These are phyloP conservation scores for Prunus armeniaca DNA, from an alignment of 306 rosid genomes.

Conservation along the genomic window DNA sequence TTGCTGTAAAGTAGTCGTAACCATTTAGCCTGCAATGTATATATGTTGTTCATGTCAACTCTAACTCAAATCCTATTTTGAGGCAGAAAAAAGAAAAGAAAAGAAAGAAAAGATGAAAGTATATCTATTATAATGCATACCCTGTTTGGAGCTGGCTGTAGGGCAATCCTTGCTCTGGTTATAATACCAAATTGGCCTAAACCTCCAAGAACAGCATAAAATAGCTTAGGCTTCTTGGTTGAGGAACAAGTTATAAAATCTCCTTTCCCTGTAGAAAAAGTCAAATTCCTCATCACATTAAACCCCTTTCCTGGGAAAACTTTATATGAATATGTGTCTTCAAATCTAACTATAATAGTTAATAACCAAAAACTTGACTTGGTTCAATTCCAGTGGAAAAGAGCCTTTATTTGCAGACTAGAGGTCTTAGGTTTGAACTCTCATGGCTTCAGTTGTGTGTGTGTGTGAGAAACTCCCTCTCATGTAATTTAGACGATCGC, in stretches of 20 bases:
- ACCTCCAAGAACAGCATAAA: constrained; percentile 77
- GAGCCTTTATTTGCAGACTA: too few species aligned
- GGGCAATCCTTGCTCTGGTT: constrained; percentile 82
- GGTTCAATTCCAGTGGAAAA: too few species aligned
- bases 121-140: constrained; percentile 20
- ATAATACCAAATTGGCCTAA: constrained; percentile 90
- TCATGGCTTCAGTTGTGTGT: too few species aligned
- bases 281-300: not conserved
- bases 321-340: too few species aligned
- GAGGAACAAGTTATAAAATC: constrained; percentile 66
- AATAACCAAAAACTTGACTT: too few species aligned
- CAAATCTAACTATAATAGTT: too few species aligned
- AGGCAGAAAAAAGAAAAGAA: not conserved
- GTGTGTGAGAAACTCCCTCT: too few species aligned
- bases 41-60: too few species aligned
- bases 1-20: constrained; percentile 53
- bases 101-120: not conserved
- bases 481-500: too few species aligned
- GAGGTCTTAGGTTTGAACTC: too few species aligned
- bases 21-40: constrained; percentile 64
- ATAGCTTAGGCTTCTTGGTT: constrained; percentile 43
- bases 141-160: constrained; percentile 58
- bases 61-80: not conserved
- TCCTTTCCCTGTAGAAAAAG: constrained; percentile 50
- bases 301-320: too few species aligned